phyloP scores from a whole-genome alignment of 768 basidiomycete species.

The Tylopilus plumbeoviolaceoides region DNA sequence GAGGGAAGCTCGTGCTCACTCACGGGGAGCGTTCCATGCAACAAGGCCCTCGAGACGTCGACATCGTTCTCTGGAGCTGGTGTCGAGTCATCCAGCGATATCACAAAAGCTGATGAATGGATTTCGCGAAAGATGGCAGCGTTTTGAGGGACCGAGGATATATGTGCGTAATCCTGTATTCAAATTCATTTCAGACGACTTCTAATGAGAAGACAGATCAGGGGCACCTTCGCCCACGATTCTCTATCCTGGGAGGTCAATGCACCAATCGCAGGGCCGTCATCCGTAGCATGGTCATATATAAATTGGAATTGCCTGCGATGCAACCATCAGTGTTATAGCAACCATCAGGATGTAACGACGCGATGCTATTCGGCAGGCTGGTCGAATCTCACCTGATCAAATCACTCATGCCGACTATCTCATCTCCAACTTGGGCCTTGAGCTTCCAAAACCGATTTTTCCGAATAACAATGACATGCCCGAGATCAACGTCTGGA shows the following conservation, averaged over 20 bases:
- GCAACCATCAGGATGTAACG: no score
- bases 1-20: slow-evolving; percentile 18
- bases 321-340: slow-evolving; percentile 4
- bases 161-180: slow-evolving; percentile 55
- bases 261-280: slow-evolving; percentile 72
- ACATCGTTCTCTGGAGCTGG: slow-evolving; percentile 43
- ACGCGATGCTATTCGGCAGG: no score
- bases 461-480: slow-evolving; percentile 82
- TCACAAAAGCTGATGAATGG: slow-evolving; percentile 81
- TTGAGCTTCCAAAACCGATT: slow-evolving; percentile 83
- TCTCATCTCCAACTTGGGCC: slow-evolving; percentile 47
- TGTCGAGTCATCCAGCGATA: slow-evolving; percentile 67
- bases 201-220: background rate
- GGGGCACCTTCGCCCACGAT: slow-evolving; percentile 79
- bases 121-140: slow-evolving; percentile 62
- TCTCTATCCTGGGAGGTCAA: slow-evolving; percentile 80
- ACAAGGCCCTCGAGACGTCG: slow-evolving; percentile 65
- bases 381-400: slow-evolving; percentile 43
- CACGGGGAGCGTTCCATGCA: slow-evolving; percentile 68
- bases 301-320: slow-evolving; percentile 69
- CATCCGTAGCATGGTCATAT: slow-evolving; percentile 55
- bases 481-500: slow-evolving; percentile 51
- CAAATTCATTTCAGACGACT: background rate
- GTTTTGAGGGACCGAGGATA: slow-evolving; percentile 61
- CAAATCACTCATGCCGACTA: slow-evolving; percentile 63